These are phyloP conservation scores for Diaporthe ampelina DNA, from an alignment of 2,329 filamentous ascomycete species.

Conservation along the genomic window DNA sequence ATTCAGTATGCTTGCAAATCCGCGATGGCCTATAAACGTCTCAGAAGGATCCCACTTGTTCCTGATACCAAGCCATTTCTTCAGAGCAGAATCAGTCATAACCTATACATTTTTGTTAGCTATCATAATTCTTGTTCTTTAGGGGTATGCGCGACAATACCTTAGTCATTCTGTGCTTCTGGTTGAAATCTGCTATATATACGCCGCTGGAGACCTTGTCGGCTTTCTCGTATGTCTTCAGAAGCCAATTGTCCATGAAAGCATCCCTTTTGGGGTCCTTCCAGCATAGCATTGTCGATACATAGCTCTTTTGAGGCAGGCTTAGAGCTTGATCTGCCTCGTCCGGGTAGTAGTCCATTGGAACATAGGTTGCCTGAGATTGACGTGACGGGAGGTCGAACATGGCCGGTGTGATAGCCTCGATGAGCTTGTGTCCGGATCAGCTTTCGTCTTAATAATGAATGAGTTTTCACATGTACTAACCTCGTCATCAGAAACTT, in stretches of 20 bases:
- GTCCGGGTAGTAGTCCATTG: not conserved
- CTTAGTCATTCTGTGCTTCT: not conserved
- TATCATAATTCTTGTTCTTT: not conserved
- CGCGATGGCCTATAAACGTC: not conserved
- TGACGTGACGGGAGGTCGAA: not conserved
- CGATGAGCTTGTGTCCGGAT: not conserved
- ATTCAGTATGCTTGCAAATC: not conserved
- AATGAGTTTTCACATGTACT: too few species aligned
- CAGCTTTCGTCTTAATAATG: too few species aligned
- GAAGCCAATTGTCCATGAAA: constrained; percentile 1
- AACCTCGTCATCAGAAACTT: not conserved
- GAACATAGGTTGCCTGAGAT: not conserved
- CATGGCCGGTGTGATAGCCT: not conserved
- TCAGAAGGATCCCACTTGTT: not conserved
- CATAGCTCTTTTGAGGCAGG: not conserved
- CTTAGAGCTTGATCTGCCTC: constrained; percentile 1
- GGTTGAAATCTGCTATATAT: not conserved
- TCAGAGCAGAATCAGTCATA: not conserved
- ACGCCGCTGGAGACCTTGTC: not conserved
- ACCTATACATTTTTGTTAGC: not conserved
- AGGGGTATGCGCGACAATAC: not conserved
- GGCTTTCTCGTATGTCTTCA: not conserved
- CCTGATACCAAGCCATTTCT: not conserved
- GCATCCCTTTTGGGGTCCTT: not conserved
- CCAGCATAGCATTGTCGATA: not conserved